A percentile compares a stretch with the other conserved stretches of the same genome.
Evolutionary conservation across 2,329 filamentous ascomycete species (phyloP).

Genomic region (Exophiala bonariae): DNA sequence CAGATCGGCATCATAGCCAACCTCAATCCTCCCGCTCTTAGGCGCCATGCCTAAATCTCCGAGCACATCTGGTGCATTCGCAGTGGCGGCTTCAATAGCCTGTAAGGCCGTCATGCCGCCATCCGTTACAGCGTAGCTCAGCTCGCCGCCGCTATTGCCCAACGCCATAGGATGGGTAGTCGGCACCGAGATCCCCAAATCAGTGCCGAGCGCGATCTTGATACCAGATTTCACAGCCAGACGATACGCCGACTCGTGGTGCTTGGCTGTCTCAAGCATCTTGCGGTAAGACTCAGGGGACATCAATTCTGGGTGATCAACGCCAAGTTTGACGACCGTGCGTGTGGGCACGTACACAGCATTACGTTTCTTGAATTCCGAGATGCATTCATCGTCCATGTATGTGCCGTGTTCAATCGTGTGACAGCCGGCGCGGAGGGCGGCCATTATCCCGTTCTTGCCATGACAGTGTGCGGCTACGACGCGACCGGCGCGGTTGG

Average conservation of each 20-base stretch:
- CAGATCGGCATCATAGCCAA: slow-evolving; percentile 50
- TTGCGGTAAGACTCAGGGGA: slow-evolving; percentile 39
- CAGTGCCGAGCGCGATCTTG: slow-evolving; percentile 51
- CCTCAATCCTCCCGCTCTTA: slow-evolving; percentile 45
- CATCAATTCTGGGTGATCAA: slow-evolving; percentile 35
- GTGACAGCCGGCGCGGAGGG: slow-evolving; percentile 44
- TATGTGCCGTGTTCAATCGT: slow-evolving; percentile 53
- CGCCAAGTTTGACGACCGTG: slow-evolving; percentile 42
- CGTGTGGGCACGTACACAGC: slow-evolving; percentile 48
- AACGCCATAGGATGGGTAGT: slow-evolving; percentile 33
- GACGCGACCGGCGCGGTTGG: slow-evolving; percentile 38
- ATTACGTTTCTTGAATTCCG: slow-evolving; percentile 47
- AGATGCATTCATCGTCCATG: slow-evolving; percentile 46
- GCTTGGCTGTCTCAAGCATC: slow-evolving; percentile 37
- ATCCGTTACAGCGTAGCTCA: slow-evolving; percentile 46
- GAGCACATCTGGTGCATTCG: slow-evolving; percentile 47
- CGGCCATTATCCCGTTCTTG: slow-evolving; percentile 49
- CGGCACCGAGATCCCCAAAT: slow-evolving; percentile 42
- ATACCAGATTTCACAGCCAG: slow-evolving; percentile 46
- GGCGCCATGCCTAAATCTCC: slow-evolving; percentile 45
- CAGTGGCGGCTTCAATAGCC: slow-evolving; percentile 54
- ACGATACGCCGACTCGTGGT: slow-evolving; percentile 41
- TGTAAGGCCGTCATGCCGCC: slow-evolving; percentile 51
- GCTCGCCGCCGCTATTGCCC: slow-evolving; percentile 48
- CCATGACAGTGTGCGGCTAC: slow-evolving; percentile 50